These are phyloP conservation scores for Linderniella brevidens DNA, from an alignment of 257 asterid genomes.

Conservation along the genomic window DNA sequence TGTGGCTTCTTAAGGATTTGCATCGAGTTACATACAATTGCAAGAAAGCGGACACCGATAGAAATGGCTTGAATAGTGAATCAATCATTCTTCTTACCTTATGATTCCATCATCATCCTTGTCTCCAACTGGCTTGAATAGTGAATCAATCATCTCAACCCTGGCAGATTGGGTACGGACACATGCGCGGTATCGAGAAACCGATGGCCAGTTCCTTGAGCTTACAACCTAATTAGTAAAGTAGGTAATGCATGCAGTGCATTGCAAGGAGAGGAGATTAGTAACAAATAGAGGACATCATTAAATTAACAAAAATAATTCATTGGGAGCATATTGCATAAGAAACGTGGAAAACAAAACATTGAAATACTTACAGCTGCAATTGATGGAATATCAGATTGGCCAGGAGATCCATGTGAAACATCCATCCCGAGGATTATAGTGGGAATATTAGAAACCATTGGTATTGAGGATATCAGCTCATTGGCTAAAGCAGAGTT, in stretches of 20 bases:
- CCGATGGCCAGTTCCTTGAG: conserved; percentile 87
- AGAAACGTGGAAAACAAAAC: too few species aligned
- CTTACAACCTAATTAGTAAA: conserved; percentile 54
- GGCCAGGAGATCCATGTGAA: conserved; percentile 95
- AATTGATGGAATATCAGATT: conserved; percentile 82
- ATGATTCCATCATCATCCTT: conserved; percentile 84
- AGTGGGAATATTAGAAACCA: conserved; percentile 66
- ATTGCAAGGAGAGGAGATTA: background rate
- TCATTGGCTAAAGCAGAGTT: conserved; percentile 64
- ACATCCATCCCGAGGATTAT: conserved; percentile 92
- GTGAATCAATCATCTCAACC: conserved; percentile 76
- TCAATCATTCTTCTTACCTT: conserved; percentile 28
- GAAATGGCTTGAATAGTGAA: too few species aligned
- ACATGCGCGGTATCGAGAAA: conserved; percentile 74
- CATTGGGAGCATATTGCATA: too few species aligned
- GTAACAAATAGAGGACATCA: background rate
- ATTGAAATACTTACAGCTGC: conserved; percentile 48
- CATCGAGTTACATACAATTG: too few species aligned
- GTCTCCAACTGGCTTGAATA: conserved; percentile 44
- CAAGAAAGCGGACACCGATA: too few species aligned
- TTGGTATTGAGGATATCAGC: conserved; percentile 36
- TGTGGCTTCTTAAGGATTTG: conserved; percentile 93
- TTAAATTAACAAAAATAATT: background rate
- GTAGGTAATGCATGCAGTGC: background rate
- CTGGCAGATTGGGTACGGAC: conserved; percentile 90